Conservation (phyloP, 2,329 filamentous ascomycete genomes). For the Fusarium sp. region DNA sequence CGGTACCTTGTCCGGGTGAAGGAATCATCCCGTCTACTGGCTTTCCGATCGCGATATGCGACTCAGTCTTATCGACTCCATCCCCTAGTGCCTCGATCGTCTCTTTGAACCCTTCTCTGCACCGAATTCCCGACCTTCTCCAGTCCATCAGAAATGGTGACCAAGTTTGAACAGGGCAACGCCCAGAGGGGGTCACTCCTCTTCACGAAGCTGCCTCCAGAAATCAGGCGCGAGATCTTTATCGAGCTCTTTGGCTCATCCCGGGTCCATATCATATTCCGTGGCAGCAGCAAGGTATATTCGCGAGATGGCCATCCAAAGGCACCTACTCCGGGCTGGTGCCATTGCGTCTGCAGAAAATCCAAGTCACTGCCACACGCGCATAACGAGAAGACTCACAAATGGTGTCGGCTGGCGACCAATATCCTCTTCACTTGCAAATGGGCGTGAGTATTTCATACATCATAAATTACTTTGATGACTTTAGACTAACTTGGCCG, state of each 20-base stretch:
- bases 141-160: neutral
- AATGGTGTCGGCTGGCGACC: neutral
- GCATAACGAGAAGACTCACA: neutral
- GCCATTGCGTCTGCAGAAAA: slow-evolving; percentile 19
- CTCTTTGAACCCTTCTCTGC: too few relatives aligned
- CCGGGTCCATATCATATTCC: neutral
- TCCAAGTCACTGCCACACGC: neutral
- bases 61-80: too few relatives aligned
- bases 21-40: too few relatives aligned
- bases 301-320: neutral
- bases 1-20: too few relatives aligned
- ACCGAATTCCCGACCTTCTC: neutral
- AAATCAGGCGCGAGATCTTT: slow-evolving; percentile 7
- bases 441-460: slow-evolving; percentile 6
- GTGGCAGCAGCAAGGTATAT: neutral
- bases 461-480: too few relatives aligned
- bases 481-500: neutral
- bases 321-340: neutral
- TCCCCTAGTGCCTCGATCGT: too few relatives aligned
- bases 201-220: slow-evolving; percentile 5
- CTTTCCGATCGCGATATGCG: too few relatives aligned
- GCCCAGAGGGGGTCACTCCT: neutral
- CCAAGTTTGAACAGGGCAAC: neutral
- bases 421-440: slow-evolving; percentile 16
- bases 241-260: slow-evolving; percentile 13